Evolutionary conservation across 345 rosid species (phyloP).

Genomic region (Limnanthes douglasii): DNA sequence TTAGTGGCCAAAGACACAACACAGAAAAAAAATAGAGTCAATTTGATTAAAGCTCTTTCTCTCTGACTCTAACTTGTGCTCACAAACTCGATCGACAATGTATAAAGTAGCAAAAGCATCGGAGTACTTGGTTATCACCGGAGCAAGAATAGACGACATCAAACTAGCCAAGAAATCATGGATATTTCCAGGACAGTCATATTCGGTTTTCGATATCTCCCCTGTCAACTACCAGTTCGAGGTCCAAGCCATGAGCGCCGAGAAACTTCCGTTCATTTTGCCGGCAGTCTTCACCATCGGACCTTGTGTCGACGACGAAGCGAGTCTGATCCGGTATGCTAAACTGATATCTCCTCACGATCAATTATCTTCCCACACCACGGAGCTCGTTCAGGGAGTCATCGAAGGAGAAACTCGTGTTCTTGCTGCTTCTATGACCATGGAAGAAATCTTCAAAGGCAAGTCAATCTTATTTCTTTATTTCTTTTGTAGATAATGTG

Average conservation of each 20-base stretch:
- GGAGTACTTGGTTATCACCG: constrained; percentile 47
- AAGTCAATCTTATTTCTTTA: background rate
- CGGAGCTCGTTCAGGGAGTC: constrained; percentile 66
- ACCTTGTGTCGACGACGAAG: constrained; percentile 39
- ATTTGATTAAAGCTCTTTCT: too few species aligned
- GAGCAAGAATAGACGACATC: constrained; percentile 33
- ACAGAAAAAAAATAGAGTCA: too few species aligned
- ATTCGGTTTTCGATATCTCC: constrained; percentile 40
- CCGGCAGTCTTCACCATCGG: constrained; percentile 76
- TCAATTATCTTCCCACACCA: constrained; percentile 42
- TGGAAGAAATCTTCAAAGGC: constrained; percentile 70
- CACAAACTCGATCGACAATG: too few species aligned
- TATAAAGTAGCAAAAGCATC: constrained; percentile 45
- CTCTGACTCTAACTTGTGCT: too few species aligned
- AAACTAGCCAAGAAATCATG: constrained; percentile 59
- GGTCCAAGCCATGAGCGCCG: constrained; percentile 86
- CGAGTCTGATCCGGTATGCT: constrained; percentile 40
- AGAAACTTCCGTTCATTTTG: constrained; percentile 76
- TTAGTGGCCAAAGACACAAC: too few species aligned
- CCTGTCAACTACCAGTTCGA: constrained; percentile 76
- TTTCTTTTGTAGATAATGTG: too few species aligned
- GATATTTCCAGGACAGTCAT: constrained; percentile 54
- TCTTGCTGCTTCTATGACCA: constrained; percentile 82
- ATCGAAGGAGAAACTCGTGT: constrained; percentile 86
- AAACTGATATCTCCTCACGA: constrained; percentile 58